phyloP scores from a whole-genome alignment of 1,139 yeast species.

The Pneumocystis canis region DNA sequence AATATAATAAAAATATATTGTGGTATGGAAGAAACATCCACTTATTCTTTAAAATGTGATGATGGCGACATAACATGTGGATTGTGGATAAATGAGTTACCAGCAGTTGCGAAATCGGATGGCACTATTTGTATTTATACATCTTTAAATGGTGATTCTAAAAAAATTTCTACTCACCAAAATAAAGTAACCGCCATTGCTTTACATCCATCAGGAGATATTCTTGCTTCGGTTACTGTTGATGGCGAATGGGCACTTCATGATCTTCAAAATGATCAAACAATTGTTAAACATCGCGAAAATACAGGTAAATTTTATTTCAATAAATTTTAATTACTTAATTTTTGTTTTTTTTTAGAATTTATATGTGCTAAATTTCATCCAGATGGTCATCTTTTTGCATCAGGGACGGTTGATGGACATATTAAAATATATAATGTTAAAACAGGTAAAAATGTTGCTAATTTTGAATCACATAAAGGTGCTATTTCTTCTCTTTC shows the following conservation, averaged over 20 bases:
- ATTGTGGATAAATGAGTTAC: background rate
- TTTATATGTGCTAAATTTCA: slow-evolving; percentile 34
- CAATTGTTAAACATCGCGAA: background rate
- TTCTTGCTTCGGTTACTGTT: slow-evolving; percentile 7
- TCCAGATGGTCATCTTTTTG: slow-evolving; percentile 51
- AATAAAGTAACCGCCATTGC: slow-evolving; percentile 3
- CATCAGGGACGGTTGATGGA: slow-evolving; percentile 32
- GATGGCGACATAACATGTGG: background rate
- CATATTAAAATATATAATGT: slow-evolving; percentile 33
- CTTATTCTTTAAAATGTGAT: background rate
- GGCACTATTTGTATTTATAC: background rate
- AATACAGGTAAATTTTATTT: background rate
- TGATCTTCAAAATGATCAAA: background rate
- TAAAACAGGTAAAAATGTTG: slow-evolving; percentile 29
- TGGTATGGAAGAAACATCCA: background rate
- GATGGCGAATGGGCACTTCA: slow-evolving; percentile 1
- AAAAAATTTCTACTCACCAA: background rate
- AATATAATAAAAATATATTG: background rate
- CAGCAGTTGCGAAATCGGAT: background rate
- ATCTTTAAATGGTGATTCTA: background rate
- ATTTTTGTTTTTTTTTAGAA: background rate
- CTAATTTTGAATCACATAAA: slow-evolving; percentile 25
- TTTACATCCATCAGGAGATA: slow-evolving; percentile 9
- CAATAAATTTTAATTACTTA: background rate
- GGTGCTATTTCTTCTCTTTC: slow-evolving; percentile 28